Conservation (phyloP, 1,139 yeast species). For the Saccharomyces pastorianus region DNA sequence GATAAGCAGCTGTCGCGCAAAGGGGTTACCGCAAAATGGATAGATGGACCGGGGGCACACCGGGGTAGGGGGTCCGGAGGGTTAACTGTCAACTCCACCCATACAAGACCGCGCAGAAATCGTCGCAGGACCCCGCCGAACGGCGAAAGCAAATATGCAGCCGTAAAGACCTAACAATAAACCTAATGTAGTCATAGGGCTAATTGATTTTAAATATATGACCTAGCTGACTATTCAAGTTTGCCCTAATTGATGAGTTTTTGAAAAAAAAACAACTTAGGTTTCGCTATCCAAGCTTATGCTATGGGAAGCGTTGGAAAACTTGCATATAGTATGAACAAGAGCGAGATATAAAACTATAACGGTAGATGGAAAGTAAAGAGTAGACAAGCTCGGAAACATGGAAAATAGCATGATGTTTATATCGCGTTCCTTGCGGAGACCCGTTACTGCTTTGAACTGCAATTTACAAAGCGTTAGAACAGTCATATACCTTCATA, state of each 20-base stretch:
- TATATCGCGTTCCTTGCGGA: not conserved
- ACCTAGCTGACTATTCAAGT: not conserved
- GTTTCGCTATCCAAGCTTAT: not conserved
- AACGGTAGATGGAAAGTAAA: not conserved
- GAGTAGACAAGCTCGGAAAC: not conserved
- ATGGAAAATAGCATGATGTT: not conserved
- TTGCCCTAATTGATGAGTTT: not conserved
- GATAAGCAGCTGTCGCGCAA: not conserved
- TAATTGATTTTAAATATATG: not conserved
- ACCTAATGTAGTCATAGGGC: not conserved
- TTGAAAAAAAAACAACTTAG: not conserved
- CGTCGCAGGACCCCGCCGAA: not conserved
- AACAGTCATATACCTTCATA: conserved; percentile 34
- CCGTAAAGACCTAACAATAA: not conserved
- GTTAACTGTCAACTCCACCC: not conserved
- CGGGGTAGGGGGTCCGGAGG: not conserved
- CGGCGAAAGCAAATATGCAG: not conserved
- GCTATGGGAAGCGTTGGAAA: not conserved
- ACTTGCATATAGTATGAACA: not conserved
- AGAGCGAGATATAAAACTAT: not conserved
- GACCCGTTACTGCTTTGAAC: not conserved
- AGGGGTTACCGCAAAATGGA: conserved; percentile 1
- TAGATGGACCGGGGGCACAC: not conserved
- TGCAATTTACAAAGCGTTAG: not conserved
- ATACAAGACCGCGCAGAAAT: not conserved